Evolutionary conservation across 257 asterid genomes (phyloP), one percentile per base, ranked within the genome.

Genomic region (Rubia yunnanensis): DNA sequence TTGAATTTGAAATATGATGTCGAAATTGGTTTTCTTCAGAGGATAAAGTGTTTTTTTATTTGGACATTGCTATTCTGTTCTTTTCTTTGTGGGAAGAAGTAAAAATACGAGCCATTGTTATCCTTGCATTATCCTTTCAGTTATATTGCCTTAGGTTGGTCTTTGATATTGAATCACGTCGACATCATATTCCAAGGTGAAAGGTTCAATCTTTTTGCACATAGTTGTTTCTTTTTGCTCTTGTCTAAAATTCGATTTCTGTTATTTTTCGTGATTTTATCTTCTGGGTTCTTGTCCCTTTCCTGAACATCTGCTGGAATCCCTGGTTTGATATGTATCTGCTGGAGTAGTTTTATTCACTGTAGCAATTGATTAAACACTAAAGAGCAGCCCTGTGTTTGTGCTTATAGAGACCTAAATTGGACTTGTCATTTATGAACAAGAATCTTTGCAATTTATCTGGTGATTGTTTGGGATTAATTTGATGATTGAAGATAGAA

Each of bases 181-280:
- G n/a, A n/a, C n/a, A n/a, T 52, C 15, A 38, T 38, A 8, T 38
- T n/a, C 61, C 14, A 31, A 24, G 74, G 74, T 61, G 15, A 61
- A 14, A 26, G 10, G 24, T 49, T 44, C 17, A 28, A 13, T 18
- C 38, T 35, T 52, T 69, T 35, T 15, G 4, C 54, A 20, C 35
- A 38, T 8, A 38, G 36, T 6, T 32, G 5, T 32, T 6, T 2
- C n/a, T n/a, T n/a, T n/a, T n/a, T n/a, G n/a, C n/a, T n/a, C n/a
- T n/a, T n/a, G n/a, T n/a, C n/a, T n/a, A n/a, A n/a, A n/a, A n/a
- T n/a, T n/a, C n/a, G 34, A 24, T 6, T 53, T 17, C 3, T 60
- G 46, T 5, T 23, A 15, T n/a, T 60, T 52, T n/a, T n/a, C 1
- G 28, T 60, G 23, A 36, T 63, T 41, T 64, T 17, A 64, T 26